Conservation (phyloP, 176 grass and related monocot species). For the Cenchrus fungigraminus region DNA sequence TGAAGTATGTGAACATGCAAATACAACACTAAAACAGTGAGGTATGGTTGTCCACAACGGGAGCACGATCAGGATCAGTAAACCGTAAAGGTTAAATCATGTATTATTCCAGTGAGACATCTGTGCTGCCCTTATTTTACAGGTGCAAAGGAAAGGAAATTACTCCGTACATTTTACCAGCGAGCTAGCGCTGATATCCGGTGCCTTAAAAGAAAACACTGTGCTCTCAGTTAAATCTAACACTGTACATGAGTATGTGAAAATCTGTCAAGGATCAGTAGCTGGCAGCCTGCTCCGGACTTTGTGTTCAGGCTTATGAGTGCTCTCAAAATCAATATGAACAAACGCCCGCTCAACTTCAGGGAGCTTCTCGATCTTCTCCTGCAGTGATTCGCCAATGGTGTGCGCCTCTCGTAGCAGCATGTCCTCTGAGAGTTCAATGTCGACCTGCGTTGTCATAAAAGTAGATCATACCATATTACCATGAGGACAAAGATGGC, state of each 20-base stretch:
- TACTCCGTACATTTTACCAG: too few species aligned
- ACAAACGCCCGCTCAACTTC: slow-evolving; percentile 85
- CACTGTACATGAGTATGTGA: not conserved
- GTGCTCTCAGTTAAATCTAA: not conserved
- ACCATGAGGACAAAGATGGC: too few species aligned
- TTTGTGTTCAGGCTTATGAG: slow-evolving; percentile 78
- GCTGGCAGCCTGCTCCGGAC: slow-evolving; percentile 59
- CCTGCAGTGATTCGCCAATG: slow-evolving; percentile 80
- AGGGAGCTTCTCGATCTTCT: slow-evolving; percentile 70
- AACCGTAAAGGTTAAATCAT: not conserved
- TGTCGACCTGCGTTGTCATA: slow-evolving; percentile 60
- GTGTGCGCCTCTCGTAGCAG: slow-evolving; percentile 62
- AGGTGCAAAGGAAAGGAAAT: not conserved
- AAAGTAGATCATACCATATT: not conserved
- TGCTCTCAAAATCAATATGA: slow-evolving; percentile 88
- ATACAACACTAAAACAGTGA: not conserved
- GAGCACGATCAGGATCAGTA: not conserved
- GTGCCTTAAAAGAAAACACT: not conserved
- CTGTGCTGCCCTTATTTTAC: not conserved
- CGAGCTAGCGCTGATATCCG: not conserved
- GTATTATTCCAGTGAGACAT: not conserved
- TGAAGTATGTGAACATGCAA: not conserved
- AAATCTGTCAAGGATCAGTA: slow-evolving; percentile 27
- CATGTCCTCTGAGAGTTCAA: slow-evolving; percentile 67
- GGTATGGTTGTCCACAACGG: not conserved